A percentile compares a stretch with the other conserved stretches of the same genome.
These are phyloP conservation scores for Gastrodia elata DNA, from an alignment of 106 monocot species.

Conservation along the genomic window DNA sequence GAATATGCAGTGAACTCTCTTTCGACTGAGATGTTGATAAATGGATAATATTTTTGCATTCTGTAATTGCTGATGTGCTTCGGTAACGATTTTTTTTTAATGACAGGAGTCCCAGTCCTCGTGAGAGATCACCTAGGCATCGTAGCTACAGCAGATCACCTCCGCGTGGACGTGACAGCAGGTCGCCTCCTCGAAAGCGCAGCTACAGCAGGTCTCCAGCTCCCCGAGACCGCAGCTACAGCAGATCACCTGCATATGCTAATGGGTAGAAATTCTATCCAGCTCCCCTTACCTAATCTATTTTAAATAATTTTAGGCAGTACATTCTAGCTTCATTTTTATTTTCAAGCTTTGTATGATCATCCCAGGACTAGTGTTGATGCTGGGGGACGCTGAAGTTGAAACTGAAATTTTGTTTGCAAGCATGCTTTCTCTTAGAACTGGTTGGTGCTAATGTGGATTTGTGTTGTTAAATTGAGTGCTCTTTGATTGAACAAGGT, in stretches of 20 bases:
- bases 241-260: conserved; percentile 7
- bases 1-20: neutral
- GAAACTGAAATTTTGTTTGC: neutral
- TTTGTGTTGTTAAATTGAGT: neutral
- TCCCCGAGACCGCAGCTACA: conserved; percentile 5
- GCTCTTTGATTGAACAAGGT: conserved; percentile 4
- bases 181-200: conserved; percentile 5
- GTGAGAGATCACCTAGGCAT: conserved; percentile 12
- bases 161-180: neutral
- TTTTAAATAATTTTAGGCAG: neutral
- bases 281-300: neutral
- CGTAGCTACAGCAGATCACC: conserved; percentile 19
- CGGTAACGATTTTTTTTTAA: neutral
- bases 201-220: conserved; percentile 6
- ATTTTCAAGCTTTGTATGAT: neutral
- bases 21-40: neutral
- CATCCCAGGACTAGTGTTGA: conserved; percentile 7
- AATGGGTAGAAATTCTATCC: conserved; percentile 5
- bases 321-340: neutral
- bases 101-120: conserved; percentile 14
- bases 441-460: conserved; percentile 5
- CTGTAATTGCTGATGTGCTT: neutral
- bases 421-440: neutral
- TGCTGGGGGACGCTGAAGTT: neutral
- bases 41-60: neutral